These are phyloP conservation scores for Apiospora aurea DNA, from an alignment of 2,329 filamentous ascomycete species.

Conservation along the genomic window DNA sequence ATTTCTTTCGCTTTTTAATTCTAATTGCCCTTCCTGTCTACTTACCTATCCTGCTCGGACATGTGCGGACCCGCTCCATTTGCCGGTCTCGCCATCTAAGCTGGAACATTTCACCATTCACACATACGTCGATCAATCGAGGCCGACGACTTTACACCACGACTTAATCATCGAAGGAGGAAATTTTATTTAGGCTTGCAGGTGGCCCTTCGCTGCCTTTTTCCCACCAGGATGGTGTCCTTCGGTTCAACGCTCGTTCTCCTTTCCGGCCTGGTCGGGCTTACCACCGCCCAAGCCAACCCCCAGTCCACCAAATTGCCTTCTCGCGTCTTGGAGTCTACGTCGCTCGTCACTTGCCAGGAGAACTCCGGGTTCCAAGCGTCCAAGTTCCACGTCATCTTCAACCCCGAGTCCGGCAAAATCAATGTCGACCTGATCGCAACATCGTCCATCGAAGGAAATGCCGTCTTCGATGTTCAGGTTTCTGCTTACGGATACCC, in stretches of 20 bases:
- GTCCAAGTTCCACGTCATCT: conserved; percentile 79
- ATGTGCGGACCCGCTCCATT: conserved; percentile 10
- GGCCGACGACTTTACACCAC: not conserved
- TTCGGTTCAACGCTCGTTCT: conserved; percentile 10
- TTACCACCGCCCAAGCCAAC: not conserved
- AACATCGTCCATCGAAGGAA: conserved; percentile 75
- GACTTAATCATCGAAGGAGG: not conserved
- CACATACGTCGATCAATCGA: conserved; percentile 11
- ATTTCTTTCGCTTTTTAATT: not conserved
- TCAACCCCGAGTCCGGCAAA: conserved; percentile 69
- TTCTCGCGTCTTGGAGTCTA: conserved; percentile 42
- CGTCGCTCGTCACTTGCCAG: conserved; percentile 78
- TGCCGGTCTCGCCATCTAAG: conserved; percentile 6
- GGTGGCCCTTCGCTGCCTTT: not conserved
- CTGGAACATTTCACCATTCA: not conserved
- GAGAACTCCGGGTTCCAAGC: conserved; percentile 79
- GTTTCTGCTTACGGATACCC: conserved; percentile 79
- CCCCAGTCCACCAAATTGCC: conserved; percentile 1
- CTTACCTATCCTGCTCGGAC: not conserved
- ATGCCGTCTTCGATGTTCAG: conserved; percentile 73
- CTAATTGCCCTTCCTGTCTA: not conserved
- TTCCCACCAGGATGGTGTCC: conserved; percentile 6
- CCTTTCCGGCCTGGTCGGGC: not conserved
- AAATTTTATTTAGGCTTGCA: not conserved
- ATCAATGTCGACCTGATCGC: conserved; percentile 74